Evolutionary conservation across 805 yeast species (phyloP).

Genomic region (Jamesozyma gamospora): DNA sequence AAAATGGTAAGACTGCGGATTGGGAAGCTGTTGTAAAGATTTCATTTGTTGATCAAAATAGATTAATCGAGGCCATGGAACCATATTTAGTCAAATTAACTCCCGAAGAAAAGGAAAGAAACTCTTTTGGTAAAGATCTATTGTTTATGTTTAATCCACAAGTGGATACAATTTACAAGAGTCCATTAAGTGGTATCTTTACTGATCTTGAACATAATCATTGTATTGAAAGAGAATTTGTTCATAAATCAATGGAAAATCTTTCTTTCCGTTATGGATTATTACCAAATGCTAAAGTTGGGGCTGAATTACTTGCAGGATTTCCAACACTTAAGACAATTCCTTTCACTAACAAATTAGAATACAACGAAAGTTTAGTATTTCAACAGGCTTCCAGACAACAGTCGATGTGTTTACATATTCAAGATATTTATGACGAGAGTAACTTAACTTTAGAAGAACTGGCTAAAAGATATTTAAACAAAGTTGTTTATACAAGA

Average conservation of each 20-base stretch:
- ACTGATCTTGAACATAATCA: slow-evolving; percentile 70
- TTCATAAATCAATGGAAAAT: slow-evolving; percentile 39
- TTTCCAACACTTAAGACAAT: slow-evolving; percentile 77
- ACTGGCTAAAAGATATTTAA: slow-evolving; percentile 52
- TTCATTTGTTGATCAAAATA: slow-evolving; percentile 78
- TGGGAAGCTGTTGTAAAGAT: slow-evolving; percentile 97
- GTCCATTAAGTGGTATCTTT: slow-evolving; percentile 72
- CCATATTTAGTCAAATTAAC: slow-evolving; percentile 54
- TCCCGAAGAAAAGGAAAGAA: slow-evolving; percentile 64
- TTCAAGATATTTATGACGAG: slow-evolving; percentile 42
- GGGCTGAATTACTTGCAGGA: slow-evolving; percentile 71
- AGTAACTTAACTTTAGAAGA: slow-evolving; percentile 49
- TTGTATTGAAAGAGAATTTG: slow-evolving; percentile 55
- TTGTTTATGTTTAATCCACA: slow-evolving; percentile 70
- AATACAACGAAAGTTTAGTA: slow-evolving; percentile 55
- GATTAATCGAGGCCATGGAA: slow-evolving; percentile 61
- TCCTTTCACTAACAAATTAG: slow-evolving; percentile 46
- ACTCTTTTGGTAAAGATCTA: slow-evolving; percentile 62
- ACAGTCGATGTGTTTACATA: slow-evolving; percentile 62
- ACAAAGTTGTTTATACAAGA: slow-evolving; percentile 56
- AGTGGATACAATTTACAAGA: slow-evolving; percentile 50
- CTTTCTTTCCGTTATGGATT: slow-evolving; percentile 43
- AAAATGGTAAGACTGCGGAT: slow-evolving; percentile 88
- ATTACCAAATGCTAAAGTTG: slow-evolving; percentile 54
- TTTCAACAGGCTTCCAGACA: slow-evolving; percentile 81